Evolutionary conservation across 2,329 filamentous ascomycete species (phyloP).

Genomic region (Penicillium hesseltinei): DNA sequence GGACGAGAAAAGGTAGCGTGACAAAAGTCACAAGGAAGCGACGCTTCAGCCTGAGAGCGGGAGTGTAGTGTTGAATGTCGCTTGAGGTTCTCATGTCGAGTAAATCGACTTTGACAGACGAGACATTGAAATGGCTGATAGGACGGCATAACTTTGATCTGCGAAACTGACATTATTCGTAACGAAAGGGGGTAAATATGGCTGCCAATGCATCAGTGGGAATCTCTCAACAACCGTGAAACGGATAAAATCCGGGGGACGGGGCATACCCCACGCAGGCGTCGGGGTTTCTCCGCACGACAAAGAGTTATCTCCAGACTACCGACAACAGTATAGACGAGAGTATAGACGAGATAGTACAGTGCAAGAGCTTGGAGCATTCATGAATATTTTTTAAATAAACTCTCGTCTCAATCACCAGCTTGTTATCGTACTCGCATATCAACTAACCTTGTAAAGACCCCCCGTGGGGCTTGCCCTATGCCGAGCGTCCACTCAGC

Average conservation of each 20-base stretch:
- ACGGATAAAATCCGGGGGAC: constrained; percentile 6
- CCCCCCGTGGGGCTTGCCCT: neutral
- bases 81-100: constrained; percentile 44
- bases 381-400: neutral
- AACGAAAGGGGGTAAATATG: neutral
- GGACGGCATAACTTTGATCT: constrained; percentile 1
- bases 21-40: constrained; percentile 40
- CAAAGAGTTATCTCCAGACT: neutral
- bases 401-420: neutral
- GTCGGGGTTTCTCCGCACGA: constrained; percentile 3
- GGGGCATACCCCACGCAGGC: constrained; percentile 2
- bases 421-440: neutral
- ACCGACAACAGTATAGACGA: neutral
- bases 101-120: constrained; percentile 41
- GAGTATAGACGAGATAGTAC: neutral
- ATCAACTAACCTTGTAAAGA: neutral
- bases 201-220: constrained; percentile 2
- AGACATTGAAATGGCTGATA: constrained; percentile 44
- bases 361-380: neutral
- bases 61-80: constrained; percentile 44
- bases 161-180: neutral
- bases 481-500: neutral
- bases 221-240: neutral
- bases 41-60: constrained; percentile 29
- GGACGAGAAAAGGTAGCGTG: constrained; percentile 42